A percentile compares a stretch with the other conserved stretches of the same genome.
Evolutionary conservation across 23 red algal genomes (phyloP).

Genomic region (Chondrus crispus): DNA sequence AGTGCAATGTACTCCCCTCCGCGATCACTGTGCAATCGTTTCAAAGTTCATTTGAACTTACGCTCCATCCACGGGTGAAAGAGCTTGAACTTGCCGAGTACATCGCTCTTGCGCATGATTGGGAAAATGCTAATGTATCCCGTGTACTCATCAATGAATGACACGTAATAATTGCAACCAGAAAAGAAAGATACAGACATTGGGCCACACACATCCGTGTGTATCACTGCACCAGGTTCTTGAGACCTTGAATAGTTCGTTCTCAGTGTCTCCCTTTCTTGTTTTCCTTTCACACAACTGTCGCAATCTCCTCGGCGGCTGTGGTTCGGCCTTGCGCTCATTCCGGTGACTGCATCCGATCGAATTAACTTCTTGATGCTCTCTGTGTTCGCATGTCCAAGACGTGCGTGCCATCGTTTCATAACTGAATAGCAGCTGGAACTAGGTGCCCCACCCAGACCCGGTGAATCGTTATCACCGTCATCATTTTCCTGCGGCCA

Average conservation of each 20-base stretch:
- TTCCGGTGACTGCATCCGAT: background rate
- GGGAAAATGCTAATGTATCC: background rate
- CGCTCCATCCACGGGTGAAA: background rate
- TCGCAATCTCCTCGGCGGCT: too few relatives aligned
- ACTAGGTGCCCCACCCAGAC: background rate
- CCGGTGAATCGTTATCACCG: too few relatives aligned
- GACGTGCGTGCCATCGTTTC: background rate
- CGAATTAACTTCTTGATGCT: background rate
- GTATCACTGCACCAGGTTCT: background rate
- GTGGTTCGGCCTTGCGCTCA: background rate
- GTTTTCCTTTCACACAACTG: too few relatives aligned
- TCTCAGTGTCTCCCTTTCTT: too few relatives aligned
- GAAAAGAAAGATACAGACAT: background rate
- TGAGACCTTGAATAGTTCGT: too few relatives aligned
- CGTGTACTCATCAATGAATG: background rate
- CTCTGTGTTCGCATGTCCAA: background rate
- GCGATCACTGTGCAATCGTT: background rate
- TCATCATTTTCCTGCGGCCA: too few relatives aligned
- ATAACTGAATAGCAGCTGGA: background rate
- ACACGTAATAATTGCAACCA: background rate
- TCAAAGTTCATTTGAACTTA: background rate
- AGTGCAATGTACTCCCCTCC: background rate
- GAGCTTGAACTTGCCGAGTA: background rate
- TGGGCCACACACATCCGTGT: background rate
- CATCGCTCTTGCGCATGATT: background rate